Conservation (phyloP, 495 filamentous ascomycete species). For the Pseudoneurospora amorphoporcata region DNA sequence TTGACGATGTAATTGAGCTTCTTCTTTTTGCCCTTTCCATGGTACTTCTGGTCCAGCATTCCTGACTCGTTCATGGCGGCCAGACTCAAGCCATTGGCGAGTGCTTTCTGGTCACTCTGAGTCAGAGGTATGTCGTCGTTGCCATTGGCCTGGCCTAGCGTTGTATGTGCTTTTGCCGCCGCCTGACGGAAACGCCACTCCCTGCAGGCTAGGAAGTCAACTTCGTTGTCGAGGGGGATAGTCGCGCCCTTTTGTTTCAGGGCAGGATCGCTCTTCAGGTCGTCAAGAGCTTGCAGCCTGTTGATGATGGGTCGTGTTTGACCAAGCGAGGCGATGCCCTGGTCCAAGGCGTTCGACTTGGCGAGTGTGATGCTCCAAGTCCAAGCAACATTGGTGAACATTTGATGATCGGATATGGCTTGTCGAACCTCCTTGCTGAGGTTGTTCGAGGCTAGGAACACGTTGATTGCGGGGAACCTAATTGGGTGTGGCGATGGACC, state of each 20-base stretch:
- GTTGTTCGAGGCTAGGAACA: neutral
- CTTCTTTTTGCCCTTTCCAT: neutral
- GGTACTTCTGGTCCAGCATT: neutral
- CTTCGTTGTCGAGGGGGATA: neutral
- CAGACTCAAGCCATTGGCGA: neutral
- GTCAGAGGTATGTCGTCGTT: neutral
- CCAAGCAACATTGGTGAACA: neutral
- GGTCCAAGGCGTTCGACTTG: neutral
- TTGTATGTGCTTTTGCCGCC: neutral
- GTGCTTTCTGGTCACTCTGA: neutral
- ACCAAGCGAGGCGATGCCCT: neutral
- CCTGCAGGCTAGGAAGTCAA: neutral
- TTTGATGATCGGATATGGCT: neutral
- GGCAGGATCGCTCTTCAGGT: neutral
- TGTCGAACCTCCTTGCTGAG: neutral
- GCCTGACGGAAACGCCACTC: neutral
- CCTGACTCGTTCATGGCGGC: neutral
- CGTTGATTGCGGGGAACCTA: neutral
- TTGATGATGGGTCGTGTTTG: neutral
- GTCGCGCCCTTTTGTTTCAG: neutral
- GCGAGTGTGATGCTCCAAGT: neutral
- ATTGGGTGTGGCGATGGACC: neutral
- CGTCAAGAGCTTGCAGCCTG: neutral
- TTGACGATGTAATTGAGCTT: neutral
- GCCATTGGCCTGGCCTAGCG: neutral